These are phyloP conservation scores for Talaromyces islandicus DNA, from an alignment of 2,329 filamentous ascomycete genomes.

Conservation along the genomic window DNA sequence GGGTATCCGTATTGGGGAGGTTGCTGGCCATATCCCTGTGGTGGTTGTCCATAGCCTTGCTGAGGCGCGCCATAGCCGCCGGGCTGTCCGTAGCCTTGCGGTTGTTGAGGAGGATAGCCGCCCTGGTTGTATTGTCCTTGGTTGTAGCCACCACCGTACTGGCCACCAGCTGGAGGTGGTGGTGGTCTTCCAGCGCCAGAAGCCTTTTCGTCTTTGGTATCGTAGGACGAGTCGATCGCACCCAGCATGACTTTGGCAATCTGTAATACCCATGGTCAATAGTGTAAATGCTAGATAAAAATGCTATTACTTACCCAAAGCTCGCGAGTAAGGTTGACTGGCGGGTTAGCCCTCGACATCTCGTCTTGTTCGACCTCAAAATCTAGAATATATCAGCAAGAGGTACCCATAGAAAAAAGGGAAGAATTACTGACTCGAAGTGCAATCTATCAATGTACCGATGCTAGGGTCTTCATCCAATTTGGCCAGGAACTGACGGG, in stretches of 20 bases:
- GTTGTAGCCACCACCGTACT: conserved; percentile 29
- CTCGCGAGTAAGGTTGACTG: conserved; percentile 58
- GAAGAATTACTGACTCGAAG: conserved; percentile 51
- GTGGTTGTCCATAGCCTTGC: conserved; percentile 17
- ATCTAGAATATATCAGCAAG: conserved; percentile 35
- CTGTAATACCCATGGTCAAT: conserved; percentile 22
- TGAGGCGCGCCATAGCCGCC: conserved; percentile 17
- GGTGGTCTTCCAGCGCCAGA: conserved; percentile 26
- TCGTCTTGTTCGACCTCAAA: conserved; percentile 63
- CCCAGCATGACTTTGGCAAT: conserved; percentile 63
- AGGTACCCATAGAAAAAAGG: background rate
- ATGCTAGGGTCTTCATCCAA: conserved; percentile 60
- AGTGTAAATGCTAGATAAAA: background rate
- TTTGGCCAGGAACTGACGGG: conserved; percentile 57
- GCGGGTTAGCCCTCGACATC: conserved; percentile 57
- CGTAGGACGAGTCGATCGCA: conserved; percentile 60
- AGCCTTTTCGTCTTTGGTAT: conserved; percentile 58
- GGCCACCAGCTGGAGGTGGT: conserved; percentile 21
- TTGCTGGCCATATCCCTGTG: conserved; percentile 4
- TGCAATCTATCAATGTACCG: conserved; percentile 60
- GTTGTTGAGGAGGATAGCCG: conserved; percentile 12
- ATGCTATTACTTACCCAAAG: conserved; percentile 46
- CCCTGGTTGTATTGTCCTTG: conserved; percentile 16
- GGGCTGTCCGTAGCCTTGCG: conserved; percentile 18
- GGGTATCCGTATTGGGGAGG: conserved; percentile 6